Conservation (phyloP, 352 stramenopile species). For the Phytophthora sansomeana region DNA sequence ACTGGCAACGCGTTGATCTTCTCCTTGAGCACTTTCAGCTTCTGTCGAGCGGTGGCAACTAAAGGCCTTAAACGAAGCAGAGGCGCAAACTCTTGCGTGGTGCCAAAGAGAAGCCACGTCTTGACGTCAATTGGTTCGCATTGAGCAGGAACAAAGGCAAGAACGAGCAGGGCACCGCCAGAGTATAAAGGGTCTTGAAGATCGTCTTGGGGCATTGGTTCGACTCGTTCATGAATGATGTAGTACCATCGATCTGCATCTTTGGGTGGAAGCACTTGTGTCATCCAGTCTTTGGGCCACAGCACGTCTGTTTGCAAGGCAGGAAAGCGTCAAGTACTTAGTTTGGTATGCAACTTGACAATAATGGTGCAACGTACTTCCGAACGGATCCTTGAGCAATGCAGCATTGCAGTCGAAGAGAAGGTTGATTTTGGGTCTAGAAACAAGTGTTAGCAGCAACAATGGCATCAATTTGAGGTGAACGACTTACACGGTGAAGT, state of each 20-base stretch:
- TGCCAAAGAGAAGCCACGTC: constrained; percentile 69
- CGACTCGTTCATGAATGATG: constrained; percentile 69
- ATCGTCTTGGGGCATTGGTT: constrained; percentile 68
- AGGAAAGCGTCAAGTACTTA: neutral
- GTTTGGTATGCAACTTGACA: neutral
- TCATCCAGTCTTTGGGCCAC: constrained; percentile 80
- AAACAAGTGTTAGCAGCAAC: neutral
- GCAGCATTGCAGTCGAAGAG: constrained; percentile 73
- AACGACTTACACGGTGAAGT: constrained; percentile 62
- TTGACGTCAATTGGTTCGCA: constrained; percentile 63
- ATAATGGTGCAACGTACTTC: constrained; percentile 42
- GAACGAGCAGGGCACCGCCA: constrained; percentile 55
- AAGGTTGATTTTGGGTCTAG: constrained; percentile 60
- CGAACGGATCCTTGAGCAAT: constrained; percentile 70
- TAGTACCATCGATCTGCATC: constrained; percentile 75
- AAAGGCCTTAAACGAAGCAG: constrained; percentile 45
- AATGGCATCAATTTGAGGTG: neutral
- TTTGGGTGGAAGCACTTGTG: constrained; percentile 57
- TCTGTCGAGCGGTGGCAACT: constrained; percentile 46
- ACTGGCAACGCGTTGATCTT: constrained; percentile 60
- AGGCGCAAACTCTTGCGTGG: constrained; percentile 65
- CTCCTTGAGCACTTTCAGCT: constrained; percentile 58
- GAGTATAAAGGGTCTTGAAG: constrained; percentile 65
- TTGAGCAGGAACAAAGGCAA: constrained; percentile 60
- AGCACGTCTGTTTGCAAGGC: constrained; percentile 56